A percentile compares a stretch with the other conserved stretches of the same genome.
Evolutionary conservation across 164 flowering plant genomes (phyloP).

Genomic region (Taxillus chinensis): DNA sequence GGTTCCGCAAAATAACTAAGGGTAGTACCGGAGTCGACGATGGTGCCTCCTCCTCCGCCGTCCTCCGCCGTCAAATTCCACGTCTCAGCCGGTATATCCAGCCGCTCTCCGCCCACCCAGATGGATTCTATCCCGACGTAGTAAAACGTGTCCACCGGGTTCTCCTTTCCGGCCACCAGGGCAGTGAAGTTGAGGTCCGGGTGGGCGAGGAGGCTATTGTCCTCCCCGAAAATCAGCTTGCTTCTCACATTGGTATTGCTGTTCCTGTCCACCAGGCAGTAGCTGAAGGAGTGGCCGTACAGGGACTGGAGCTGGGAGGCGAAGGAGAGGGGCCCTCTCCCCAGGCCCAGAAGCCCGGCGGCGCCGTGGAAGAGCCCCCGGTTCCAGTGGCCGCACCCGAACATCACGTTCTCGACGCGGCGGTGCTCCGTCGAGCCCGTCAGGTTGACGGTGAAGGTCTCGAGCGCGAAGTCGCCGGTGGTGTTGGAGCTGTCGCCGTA

Average conservation of each 20-base stretch:
- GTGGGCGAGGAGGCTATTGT: constrained; percentile 35
- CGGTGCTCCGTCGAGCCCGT: constrained; percentile 35
- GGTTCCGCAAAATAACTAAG: constrained; percentile 81
- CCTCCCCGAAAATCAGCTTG: constrained; percentile 84
- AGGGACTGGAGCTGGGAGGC: constrained; percentile 68
- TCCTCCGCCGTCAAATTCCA: constrained; percentile 58
- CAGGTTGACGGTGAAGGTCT: constrained; percentile 80
- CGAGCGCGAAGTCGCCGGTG: constrained; percentile 84
- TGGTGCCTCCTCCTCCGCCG: constrained; percentile 67
- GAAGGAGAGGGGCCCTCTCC: constrained; percentile 86
- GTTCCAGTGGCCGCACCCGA: constrained; percentile 98
- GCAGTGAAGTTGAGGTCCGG: constrained; percentile 70
- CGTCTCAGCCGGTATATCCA: constrained; percentile 54
- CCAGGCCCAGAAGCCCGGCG: constrained; percentile 82
- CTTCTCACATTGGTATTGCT: constrained; percentile 72
- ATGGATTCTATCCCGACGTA: constrained; percentile 59
- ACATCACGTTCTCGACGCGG: constrained; percentile 73
- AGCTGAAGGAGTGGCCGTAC: constrained; percentile 87
- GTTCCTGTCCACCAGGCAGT: constrained; percentile 82
- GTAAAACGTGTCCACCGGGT: constrained; percentile 74
- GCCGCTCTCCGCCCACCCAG: constrained; percentile 59
- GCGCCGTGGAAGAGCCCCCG: constrained; percentile 93
- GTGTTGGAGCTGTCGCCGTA: constrained; percentile 92
- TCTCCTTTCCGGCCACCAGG: constrained; percentile 44
- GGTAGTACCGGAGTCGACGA: constrained; percentile 89